Percentiles rank a stretch among this genome's conserved stretches.
These are phyloP conservation scores for Dothistroma septosporum DNA, from an alignment of 2,329 filamentous ascomycete genomes.

Conservation along the genomic window DNA sequence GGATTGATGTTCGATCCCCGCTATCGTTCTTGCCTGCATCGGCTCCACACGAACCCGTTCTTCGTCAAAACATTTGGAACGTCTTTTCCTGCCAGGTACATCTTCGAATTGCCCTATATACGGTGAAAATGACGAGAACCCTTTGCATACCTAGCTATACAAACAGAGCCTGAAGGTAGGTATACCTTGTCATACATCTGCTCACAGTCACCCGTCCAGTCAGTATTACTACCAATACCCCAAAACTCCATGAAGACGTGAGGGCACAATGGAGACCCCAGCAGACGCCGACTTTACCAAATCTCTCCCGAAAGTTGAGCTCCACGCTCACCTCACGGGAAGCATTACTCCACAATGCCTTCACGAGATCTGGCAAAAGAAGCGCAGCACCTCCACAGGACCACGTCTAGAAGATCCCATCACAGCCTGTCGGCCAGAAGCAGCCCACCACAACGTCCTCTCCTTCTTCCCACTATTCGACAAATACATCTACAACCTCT, in stretches of 20 bases:
- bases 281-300: constrained; percentile 29
- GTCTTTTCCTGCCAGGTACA: background rate
- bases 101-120: too few relatives aligned
- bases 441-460: constrained; percentile 22
- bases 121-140: too few relatives aligned
- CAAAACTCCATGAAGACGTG: background rate
- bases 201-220: background rate
- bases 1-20: background rate
- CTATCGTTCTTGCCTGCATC: background rate
- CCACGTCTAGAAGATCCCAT: constrained; percentile 62
- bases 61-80: background rate
- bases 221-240: background rate
- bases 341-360: constrained; percentile 70
- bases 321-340: constrained; percentile 76
- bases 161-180: background rate
- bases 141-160: too few relatives aligned
- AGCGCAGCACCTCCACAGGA: constrained; percentile 39
- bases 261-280: background rate
- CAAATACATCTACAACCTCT: constrained; percentile 72
- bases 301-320: constrained; percentile 48
- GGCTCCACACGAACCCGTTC: background rate
- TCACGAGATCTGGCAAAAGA: constrained; percentile 67
- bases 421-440: constrained; percentile 63
- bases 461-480: constrained; percentile 78
- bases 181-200: background rate